Evolutionary conservation across 345 rosid species (phyloP).

Genomic region (Lumnitzera littorea): DNA sequence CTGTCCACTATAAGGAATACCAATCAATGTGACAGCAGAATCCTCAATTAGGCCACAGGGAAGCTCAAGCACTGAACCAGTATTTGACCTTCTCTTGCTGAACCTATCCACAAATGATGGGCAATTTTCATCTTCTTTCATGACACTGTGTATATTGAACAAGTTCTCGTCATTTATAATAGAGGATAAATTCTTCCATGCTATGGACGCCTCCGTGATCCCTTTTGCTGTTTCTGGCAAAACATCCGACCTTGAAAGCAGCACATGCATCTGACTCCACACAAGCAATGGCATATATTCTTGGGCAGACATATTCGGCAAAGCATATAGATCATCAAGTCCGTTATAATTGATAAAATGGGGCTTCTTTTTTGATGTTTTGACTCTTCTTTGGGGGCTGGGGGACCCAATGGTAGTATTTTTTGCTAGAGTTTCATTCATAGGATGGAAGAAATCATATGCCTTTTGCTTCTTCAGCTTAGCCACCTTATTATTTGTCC

Average conservation of each 20-base stretch:
- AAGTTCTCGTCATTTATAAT: conserved; percentile 26
- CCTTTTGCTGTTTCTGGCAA: conserved; percentile 74
- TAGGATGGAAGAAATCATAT: conserved; percentile 38
- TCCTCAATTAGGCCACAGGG: conserved; percentile 78
- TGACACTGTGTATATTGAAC: conserved; percentile 10
- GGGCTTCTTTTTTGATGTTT: conserved; percentile 25
- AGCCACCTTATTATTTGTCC: conserved; percentile 14
- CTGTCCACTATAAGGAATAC: conserved; percentile 47
- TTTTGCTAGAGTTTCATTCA: conserved; percentile 17
- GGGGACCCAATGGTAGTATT: conserved; percentile 15
- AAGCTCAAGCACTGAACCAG: conserved; percentile 38
- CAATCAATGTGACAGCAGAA: conserved; percentile 72
- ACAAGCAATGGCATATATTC: conserved; percentile 41
- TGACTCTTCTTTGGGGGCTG: conserved; percentile 10
- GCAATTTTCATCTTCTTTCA: conserved; percentile 32
- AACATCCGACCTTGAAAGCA: conserved; percentile 69
- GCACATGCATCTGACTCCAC: conserved; percentile 57
- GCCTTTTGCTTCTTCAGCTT: conserved; percentile 29
- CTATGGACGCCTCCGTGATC: conserved; percentile 63
- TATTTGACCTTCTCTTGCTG: conserved; percentile 20
- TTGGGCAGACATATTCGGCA: conserved; percentile 32
- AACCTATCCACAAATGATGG: conserved; percentile 38
- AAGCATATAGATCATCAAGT: conserved; percentile 46
- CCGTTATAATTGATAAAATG: conserved; percentile 37
- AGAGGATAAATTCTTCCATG: conserved; percentile 43